A percentile compares a stretch with the other conserved stretches of the same genome.
phyloP scores from a whole-genome alignment of 495 filamentous ascomycete species.

The Rhizodiscina lignyota region DNA sequence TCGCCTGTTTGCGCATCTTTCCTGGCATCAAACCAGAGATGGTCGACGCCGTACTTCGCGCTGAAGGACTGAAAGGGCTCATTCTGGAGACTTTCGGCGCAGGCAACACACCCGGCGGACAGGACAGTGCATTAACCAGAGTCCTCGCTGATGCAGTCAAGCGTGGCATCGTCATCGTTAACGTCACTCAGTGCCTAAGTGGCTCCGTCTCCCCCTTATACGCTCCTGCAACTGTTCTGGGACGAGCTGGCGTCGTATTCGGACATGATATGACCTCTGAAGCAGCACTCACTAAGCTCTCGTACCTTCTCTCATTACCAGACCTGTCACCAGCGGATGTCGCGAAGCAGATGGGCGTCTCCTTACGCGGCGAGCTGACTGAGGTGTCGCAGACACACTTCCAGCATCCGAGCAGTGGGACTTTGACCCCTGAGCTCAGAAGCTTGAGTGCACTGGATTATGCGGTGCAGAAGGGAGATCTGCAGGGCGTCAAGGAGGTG shows the following conservation, averaged over 20 bases:
- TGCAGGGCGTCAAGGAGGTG: constrained; percentile 43
- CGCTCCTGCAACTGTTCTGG: constrained; percentile 74
- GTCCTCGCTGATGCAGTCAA: constrained; percentile 63
- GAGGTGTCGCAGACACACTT: constrained; percentile 48
- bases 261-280: constrained; percentile 89
- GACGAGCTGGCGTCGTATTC: constrained; percentile 79
- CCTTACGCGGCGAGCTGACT: constrained; percentile 75
- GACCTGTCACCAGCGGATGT: constrained; percentile 45
- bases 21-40: constrained; percentile 91
- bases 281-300: constrained; percentile 84
- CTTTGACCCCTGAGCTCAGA: constrained; percentile 27
- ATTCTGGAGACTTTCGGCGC: constrained; percentile 92
- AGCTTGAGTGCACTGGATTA: constrained; percentile 63
- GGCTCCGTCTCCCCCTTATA: constrained; percentile 85
- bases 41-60: constrained; percentile 70
- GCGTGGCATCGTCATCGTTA: constrained; percentile 76
- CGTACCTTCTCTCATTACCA: constrained; percentile 64
- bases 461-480: constrained; percentile 59
- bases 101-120: constrained; percentile 77
- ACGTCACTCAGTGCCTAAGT: constrained; percentile 80
- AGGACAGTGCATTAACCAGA: constrained; percentile 67
- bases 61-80: constrained; percentile 66
- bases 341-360: constrained; percentile 51
- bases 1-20: constrained; percentile 87
- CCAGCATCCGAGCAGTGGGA: constrained; percentile 43